Conservation (phyloP, 2,329 filamentous ascomycete genomes). For the Cryphonectria radicalis region DNA sequence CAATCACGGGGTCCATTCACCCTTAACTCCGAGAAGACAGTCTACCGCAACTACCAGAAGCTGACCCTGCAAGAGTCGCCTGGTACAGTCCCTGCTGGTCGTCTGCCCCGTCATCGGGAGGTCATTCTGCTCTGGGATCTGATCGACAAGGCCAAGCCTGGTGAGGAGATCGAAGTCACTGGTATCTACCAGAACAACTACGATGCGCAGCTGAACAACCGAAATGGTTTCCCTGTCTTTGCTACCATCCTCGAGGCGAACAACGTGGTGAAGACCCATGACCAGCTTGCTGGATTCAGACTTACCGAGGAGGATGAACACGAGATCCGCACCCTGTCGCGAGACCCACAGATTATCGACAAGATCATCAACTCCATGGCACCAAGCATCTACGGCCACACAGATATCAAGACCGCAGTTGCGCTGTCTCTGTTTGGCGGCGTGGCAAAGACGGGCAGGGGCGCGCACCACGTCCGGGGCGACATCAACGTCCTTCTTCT, state of each 20-base stretch:
- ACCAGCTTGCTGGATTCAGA: slow-evolving; percentile 95
- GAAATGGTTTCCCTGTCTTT: slow-evolving; percentile 98
- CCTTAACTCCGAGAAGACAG: slow-evolving; percentile 94
- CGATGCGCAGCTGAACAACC: slow-evolving; percentile 95
- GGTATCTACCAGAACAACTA: slow-evolving; percentile 99
- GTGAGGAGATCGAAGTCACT: slow-evolving; percentile 96
- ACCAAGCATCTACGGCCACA: slow-evolving; percentile 95
- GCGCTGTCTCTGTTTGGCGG: slow-evolving; percentile 94
- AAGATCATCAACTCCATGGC: slow-evolving; percentile 93
- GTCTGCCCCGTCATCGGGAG: slow-evolving; percentile 89
- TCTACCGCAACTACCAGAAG: slow-evolving; percentile 99
- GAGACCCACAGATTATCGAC: slow-evolving; percentile 89
- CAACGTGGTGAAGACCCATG: slow-evolving; percentile 94
- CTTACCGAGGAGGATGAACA: slow-evolving; percentile 95
- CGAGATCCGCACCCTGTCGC: slow-evolving; percentile 82
- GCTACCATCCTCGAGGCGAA: slow-evolving; percentile 97
- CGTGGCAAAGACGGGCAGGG: slow-evolving; percentile 87
- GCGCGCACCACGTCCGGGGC: slow-evolving; percentile 87
- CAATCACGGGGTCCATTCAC: slow-evolving; percentile 94
- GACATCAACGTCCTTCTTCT: slow-evolving; percentile 98
- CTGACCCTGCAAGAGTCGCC: slow-evolving; percentile 96
- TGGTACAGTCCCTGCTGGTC: slow-evolving; percentile 93
- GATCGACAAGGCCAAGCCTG: slow-evolving; percentile 94
- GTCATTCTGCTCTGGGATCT: slow-evolving; percentile 96
- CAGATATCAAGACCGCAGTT: slow-evolving; percentile 95